phyloP scores from a whole-genome alignment of 2,329 filamentous ascomycete genomes.

The Hypomyces rosellus region DNA sequence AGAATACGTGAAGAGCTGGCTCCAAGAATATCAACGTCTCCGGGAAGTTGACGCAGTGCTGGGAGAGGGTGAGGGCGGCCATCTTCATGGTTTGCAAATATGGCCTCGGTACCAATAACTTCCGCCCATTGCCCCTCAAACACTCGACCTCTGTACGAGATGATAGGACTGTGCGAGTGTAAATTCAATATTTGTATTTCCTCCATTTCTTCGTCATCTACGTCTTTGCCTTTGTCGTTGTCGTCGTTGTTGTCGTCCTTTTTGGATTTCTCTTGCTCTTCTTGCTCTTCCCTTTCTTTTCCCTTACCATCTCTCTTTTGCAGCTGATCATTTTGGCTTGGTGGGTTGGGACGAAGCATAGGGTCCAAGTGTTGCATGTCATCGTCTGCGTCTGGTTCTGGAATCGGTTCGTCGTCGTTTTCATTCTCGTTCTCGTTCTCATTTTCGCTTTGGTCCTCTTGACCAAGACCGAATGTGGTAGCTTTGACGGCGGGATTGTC shows the following conservation, averaged over 20 bases:
- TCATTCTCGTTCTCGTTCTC: constrained; percentile 13
- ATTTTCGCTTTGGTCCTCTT: constrained; percentile 6
- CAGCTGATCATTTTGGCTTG: background rate
- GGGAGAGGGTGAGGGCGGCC: constrained; percentile 41
- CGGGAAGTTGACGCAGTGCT: constrained; percentile 43
- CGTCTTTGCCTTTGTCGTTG: background rate
- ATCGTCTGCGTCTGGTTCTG: constrained; percentile 14
- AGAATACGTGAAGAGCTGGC: constrained; percentile 64
- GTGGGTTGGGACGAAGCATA: constrained; percentile 25
- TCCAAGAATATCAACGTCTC: constrained; percentile 65
- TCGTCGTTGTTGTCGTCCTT: constrained; percentile 12
- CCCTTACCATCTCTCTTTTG: constrained; percentile 3
- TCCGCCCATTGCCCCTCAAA: constrained; percentile 78
- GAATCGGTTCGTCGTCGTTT: constrained; percentile 17
- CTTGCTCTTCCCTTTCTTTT: constrained; percentile 16
- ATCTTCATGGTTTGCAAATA: constrained; percentile 55
- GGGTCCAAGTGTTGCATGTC: constrained; percentile 26
- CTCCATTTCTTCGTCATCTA: constrained; percentile 15
- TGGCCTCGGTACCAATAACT: constrained; percentile 76
- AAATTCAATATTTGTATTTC: constrained; percentile 78
- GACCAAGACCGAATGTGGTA: constrained; percentile 2
- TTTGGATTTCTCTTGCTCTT: constrained; percentile 7
- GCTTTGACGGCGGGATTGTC: constrained; percentile 11
- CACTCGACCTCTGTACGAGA: constrained; percentile 72
- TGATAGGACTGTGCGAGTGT: constrained; percentile 66